Evolutionary conservation across 176 grass and related monocot genomes (phyloP).

Genomic region (Oryza australiensis): DNA sequence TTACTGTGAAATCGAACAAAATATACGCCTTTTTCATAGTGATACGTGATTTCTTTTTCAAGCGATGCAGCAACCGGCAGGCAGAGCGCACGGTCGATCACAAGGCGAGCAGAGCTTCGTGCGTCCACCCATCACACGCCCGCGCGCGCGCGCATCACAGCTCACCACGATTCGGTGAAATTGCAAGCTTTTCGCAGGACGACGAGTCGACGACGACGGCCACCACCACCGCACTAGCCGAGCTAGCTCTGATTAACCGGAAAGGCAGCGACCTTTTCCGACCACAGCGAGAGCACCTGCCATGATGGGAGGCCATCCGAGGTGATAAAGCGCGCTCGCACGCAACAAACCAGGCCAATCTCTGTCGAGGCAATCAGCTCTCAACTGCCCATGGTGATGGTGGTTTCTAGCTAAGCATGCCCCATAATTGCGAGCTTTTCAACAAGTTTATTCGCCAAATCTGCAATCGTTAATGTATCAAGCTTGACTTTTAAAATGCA

Average conservation of each 20-base stretch:
- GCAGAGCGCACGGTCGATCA: background rate
- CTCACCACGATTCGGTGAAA: slow-evolving; percentile 14
- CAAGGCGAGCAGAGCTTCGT: background rate
- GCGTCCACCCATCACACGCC: background rate
- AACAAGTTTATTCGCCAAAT: background rate
- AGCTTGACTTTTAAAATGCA: background rate
- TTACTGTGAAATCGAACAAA: background rate
- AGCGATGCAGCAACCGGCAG: background rate
- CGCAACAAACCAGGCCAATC: background rate
- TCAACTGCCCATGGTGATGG: background rate
- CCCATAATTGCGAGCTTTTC: slow-evolving; percentile 19
- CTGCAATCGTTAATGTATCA: background rate
- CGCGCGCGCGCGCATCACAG: background rate
- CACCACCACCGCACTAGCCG: background rate
- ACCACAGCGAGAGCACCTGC: slow-evolving; percentile 10
- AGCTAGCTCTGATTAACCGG: background rate
- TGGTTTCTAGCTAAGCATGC: slow-evolving; percentile 26
- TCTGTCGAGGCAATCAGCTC: slow-evolving; percentile 1
- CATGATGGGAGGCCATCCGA: slow-evolving; percentile 8
- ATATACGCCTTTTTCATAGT: background rate
- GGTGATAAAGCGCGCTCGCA: background rate
- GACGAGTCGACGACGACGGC: background rate
- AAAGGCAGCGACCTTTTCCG: slow-evolving; percentile 38
- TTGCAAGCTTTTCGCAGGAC: background rate
- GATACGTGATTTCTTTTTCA: background rate